These are phyloP conservation scores for Aphanomyces stellatus DNA, from an alignment of 352 stramenopile genomes.

Conservation along the genomic window DNA sequence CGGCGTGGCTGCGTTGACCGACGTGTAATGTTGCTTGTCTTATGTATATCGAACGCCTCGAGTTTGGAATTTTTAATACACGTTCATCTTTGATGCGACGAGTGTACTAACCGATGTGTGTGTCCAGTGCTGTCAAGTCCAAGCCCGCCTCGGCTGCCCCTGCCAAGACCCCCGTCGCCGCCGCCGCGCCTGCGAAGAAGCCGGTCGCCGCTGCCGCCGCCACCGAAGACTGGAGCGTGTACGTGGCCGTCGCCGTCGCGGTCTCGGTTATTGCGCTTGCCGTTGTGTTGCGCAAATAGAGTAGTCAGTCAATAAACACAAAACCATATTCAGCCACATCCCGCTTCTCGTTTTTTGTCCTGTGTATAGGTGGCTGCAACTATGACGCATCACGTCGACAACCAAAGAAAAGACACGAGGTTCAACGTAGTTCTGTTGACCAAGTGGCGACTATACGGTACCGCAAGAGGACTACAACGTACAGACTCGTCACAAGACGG, in stretches of 20 bases:
- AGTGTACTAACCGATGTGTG: not conserved
- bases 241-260: not conserved
- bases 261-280: not conserved
- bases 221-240: not conserved
- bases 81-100: not conserved
- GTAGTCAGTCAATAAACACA: slow-evolving; percentile 1
- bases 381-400: no score
- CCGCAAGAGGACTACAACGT: no score
- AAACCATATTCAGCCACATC: not conserved
- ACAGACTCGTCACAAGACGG: no score
- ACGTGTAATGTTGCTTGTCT: slow-evolving; percentile 44
- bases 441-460: no score
- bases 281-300: not conserved
- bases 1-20: slow-evolving; percentile 93
- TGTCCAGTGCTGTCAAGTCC: not conserved
- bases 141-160: not conserved
- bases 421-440: no score
- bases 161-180: not conserved
- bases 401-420: no score
- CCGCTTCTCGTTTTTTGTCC: not conserved
- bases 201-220: not conserved
- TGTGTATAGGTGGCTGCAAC: no score
- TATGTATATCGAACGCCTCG: not conserved
- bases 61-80: not conserved
- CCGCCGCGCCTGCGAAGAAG: no score